Base-by-base conservation (phyloP, 805 yeast genomes). In the Pichia occidentalis region DNA sequence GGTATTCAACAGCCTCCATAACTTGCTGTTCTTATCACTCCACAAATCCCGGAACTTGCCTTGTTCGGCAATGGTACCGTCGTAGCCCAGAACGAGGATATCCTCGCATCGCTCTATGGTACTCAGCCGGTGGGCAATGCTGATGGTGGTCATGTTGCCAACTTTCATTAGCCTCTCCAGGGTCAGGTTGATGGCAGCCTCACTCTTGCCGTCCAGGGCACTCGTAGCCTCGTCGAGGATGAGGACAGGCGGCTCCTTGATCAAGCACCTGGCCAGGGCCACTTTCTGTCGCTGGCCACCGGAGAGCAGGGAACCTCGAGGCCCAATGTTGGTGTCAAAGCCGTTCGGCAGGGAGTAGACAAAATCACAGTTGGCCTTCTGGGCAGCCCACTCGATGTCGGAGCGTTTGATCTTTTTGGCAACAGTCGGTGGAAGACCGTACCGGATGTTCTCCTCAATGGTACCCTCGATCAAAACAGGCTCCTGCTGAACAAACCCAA, bases 401-500 rank as follows among this genome's bases (percentile, higher is more conserved):
- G 73, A 76, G 9, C 68, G 69, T 2, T 79, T 69, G 13, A 80
- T 71, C 28, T 79, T 77, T 26, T 80, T 77, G 7, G 38, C 32
- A 8, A 63, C 60, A 23, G 65, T 67, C 17, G 53, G 31, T 9
- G 65, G 61, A 17, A 61, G 30, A 0, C 95, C 95, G 58, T 90
- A 90, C 5, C 75, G 69, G 41, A 90, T 82, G 51, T 90, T 90
- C n/a, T 87, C 95, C 27, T 80, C 70, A 22, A 90, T 76, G 0
- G 95, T 74, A 1, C 96, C 97, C 41, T 87, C 80, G 61, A 86
- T 85, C 37, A 90, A 64, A 16, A 85, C 73, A 0, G 97, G 95
- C 52, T 90, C 97, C 57, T 90, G 97, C 44, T 84, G 88, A 4
- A 90, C 97, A 37, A 84, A 81, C 9, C 97, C 96, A 39, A 81